A percentile compares a stretch with the other conserved stretches of the same genome.
Conservation (phyloP, 2,329 filamentous ascomycete species). For the Trichoderma sp. region DNA sequence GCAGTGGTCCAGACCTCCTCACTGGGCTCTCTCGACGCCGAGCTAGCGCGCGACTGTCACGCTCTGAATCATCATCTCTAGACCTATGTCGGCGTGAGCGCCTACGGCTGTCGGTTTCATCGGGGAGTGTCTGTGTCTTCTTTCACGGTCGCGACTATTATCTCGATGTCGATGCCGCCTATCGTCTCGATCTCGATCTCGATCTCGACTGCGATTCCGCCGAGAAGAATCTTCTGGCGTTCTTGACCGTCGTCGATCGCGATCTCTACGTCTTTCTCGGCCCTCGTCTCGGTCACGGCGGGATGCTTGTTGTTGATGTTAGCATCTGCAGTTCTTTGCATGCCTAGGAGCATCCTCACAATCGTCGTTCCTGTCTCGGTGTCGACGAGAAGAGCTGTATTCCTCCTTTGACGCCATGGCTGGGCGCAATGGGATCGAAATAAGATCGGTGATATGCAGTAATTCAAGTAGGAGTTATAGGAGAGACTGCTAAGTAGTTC, state of each 20-base stretch:
- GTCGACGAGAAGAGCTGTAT: constrained; percentile 20
- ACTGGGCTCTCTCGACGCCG: constrained; percentile 29
- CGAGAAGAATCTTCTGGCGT: constrained; percentile 33
- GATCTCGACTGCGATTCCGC: constrained; percentile 20
- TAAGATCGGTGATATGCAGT: background rate
- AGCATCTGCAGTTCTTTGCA: constrained; percentile 27
- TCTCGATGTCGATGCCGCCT: constrained; percentile 27
- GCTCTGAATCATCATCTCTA: constrained; percentile 27
- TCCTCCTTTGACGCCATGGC: constrained; percentile 34
- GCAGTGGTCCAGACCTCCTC: constrained; percentile 51
- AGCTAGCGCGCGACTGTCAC: constrained; percentile 21
- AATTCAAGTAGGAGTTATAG: background rate
- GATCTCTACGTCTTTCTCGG: constrained; percentile 33
- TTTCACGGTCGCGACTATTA: constrained; percentile 30
- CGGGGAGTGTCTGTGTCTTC: constrained; percentile 37
- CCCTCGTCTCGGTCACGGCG: constrained; percentile 27
- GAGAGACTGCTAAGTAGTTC: background rate
- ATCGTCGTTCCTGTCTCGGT: constrained; percentile 16
- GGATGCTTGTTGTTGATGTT: constrained; percentile 25
- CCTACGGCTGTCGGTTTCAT: constrained; percentile 32
- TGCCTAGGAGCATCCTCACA: constrained; percentile 19
- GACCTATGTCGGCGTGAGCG: constrained; percentile 25
- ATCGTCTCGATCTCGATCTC: background rate
- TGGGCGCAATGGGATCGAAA: background rate
- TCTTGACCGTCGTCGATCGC: constrained; percentile 36